These are phyloP conservation scores for Chlamydomonas schloesseri DNA, from an alignment of 139 green algal genomes.

Conservation along the genomic window DNA sequence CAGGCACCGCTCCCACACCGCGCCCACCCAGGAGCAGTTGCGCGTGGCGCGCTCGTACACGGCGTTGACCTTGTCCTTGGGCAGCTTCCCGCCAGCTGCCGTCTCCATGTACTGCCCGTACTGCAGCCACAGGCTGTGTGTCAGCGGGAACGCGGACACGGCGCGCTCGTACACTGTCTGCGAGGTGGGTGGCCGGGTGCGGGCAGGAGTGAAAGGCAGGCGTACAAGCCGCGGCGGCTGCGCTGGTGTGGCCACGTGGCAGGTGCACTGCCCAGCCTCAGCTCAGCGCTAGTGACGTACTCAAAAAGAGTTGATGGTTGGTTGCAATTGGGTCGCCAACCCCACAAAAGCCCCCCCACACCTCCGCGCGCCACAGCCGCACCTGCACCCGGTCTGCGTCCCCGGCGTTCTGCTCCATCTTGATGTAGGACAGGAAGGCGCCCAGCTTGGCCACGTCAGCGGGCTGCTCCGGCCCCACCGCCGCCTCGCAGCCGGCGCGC, in stretches of 20 bases:
- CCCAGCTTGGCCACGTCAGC: slow-evolving; percentile 75
- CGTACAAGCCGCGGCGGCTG: no score
- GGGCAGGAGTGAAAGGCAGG: no score
- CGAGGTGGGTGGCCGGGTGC: no score
- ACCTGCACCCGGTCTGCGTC: slow-evolving; percentile 71
- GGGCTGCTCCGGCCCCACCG: slow-evolving; percentile 52
- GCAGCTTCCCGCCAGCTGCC: slow-evolving; percentile 37
- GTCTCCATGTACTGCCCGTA: slow-evolving; percentile 82
- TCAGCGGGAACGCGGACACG: slow-evolving; percentile 85
- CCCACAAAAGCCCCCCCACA: no score
- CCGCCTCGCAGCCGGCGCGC: slow-evolving; percentile 68
- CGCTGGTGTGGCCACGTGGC: no score
- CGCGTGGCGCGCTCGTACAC: slow-evolving; percentile 77
- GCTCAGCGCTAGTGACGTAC: no score
- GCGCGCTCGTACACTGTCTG: slow-evolving; percentile 85
- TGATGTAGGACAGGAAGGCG: slow-evolving; percentile 85
- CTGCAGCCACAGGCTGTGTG: slow-evolving; percentile 82
- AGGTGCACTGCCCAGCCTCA: no score
- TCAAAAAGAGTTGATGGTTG: no score
- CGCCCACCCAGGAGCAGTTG: slow-evolving; percentile 90
- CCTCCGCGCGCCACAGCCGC: not conserved
- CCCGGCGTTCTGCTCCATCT: slow-evolving; percentile 65
- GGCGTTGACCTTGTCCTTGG: slow-evolving; percentile 37
- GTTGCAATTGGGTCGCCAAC: no score
- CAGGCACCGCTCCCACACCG: slow-evolving; percentile 76